Evolutionary conservation across 2,329 filamentous ascomycete species (phyloP), one percentile per base, ranked within the genome.

Genomic region (Exophiala lecanii-corni): DNA sequence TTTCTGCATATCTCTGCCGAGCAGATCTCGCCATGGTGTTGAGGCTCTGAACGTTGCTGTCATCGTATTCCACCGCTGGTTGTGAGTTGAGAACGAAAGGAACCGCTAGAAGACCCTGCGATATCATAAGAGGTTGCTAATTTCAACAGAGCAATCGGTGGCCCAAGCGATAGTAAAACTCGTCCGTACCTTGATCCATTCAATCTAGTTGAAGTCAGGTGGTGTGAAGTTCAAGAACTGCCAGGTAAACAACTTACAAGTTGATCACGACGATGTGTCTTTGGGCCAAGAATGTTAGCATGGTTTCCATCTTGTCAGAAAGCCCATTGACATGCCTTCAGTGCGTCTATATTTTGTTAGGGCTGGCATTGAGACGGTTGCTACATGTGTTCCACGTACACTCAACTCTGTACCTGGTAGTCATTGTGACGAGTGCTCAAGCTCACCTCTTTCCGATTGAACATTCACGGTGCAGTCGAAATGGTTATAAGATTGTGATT

Each of bases 31-130:
- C 86, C 72, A 91, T 89, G 45, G 82, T 76, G 33, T 76, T 70
- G 38, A 91, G 76, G 25, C 43, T 51, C 31, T 47, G 45, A 6
- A 36, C 45, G 18, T 51, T 39, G 19, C 42, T 35, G 48, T 78
- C 78, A 52, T 89, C 83, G 58, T 91, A 89, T 31, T 89, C 79
- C 15, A 88, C 88, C 1, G 88, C 94, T 3, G 92, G 92, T 62
- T 97, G 89, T 1, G 91, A 96, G 64, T 95, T 89, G 41, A 98
- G 78, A 28, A 98, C 91, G 62, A 98, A 98, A 0, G 92, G 92
- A 1, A 97, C 91, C 1, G 92, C 92, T 9, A 97, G 73, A 3
- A 97, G 77, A 28, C 84, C 86, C 64, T 69, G 40, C 6, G 30
- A 39, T 23, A 17, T 12, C 28, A 16, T 43, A 39, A 26, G 40